Conservation (phyloP, 2,329 filamentous ascomycete genomes). For the Cordyceps pruinosa region DNA sequence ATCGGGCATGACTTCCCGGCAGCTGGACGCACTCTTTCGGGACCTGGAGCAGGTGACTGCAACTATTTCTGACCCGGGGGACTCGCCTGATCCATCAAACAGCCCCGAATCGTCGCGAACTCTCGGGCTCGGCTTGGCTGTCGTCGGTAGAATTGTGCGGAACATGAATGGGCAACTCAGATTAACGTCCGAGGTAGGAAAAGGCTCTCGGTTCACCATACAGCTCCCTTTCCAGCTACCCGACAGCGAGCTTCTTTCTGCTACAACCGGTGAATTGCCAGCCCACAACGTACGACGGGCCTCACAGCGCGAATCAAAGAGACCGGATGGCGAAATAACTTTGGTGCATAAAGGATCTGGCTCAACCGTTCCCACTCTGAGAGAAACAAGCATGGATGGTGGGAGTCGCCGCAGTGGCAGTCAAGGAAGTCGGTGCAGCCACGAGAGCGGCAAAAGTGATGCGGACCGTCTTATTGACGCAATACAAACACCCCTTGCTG, state of each 20-base stretch:
- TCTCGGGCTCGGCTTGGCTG: constrained; percentile 75
- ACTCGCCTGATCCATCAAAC: constrained; percentile 16
- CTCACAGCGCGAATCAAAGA: constrained; percentile 17
- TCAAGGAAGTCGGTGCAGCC: constrained; percentile 33
- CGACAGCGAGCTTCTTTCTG: constrained; percentile 24
- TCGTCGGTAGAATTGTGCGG: constrained; percentile 79
- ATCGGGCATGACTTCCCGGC: constrained; percentile 58
- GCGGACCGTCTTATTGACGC: constrained; percentile 67
- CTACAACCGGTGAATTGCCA: not conserved
- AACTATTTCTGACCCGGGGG: constrained; percentile 26
- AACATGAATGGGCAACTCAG: constrained; percentile 87
- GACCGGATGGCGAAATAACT: constrained; percentile 48
- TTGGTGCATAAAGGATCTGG: constrained; percentile 46
- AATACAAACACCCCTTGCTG: constrained; percentile 53
- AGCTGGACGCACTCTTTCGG: constrained; percentile 49
- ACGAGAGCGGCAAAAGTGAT: constrained; percentile 50
- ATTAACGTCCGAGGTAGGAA: constrained; percentile 74
- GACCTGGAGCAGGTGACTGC: constrained; percentile 53
- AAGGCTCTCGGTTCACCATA: constrained; percentile 76
- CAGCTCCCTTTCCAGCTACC: constrained; percentile 67
- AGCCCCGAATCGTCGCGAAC: constrained; percentile 35
- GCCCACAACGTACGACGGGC: constrained; percentile 6
- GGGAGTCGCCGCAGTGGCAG: constrained; percentile 32
- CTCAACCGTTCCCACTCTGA: not conserved
- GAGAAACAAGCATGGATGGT: constrained; percentile 8